Conservation (phyloP, 805 yeast species). For the Pichia insulana region DNA sequence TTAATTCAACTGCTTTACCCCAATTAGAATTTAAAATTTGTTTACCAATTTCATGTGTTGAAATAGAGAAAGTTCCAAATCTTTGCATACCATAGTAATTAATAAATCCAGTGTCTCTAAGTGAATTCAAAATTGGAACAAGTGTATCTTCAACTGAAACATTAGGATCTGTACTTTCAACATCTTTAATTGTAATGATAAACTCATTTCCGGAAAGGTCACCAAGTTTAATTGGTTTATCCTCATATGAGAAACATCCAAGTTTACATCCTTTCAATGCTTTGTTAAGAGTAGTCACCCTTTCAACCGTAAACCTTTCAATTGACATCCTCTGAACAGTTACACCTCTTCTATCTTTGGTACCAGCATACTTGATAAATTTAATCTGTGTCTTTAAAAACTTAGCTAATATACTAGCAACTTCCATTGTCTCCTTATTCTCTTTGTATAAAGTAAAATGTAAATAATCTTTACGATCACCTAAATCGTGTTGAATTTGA, state of each 20-base stretch:
- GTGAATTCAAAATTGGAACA: slow-evolving; percentile 43
- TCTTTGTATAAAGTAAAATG: slow-evolving; percentile 84
- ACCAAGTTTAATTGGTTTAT: slow-evolving; percentile 61
- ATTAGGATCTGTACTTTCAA: slow-evolving; percentile 30
- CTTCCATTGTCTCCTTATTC: slow-evolving; percentile 96
- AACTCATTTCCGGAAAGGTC: slow-evolving; percentile 87
- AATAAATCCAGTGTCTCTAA: slow-evolving; percentile 68
- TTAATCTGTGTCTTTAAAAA: slow-evolving; percentile 69
- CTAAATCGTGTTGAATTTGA: slow-evolving; percentile 57
- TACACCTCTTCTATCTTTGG: slow-evolving; percentile 93
- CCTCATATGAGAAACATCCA: slow-evolving; percentile 69
- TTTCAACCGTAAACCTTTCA: slow-evolving; percentile 57
- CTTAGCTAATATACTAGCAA: slow-evolving; percentile 64
- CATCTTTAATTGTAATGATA: slow-evolving; percentile 74
- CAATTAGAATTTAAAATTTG: slow-evolving; percentile 64
- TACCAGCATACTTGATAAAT: slow-evolving; percentile 77
- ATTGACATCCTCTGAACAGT: slow-evolving; percentile 80
- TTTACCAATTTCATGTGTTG: slow-evolving; percentile 83
- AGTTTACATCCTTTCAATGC: slow-evolving; percentile 69
- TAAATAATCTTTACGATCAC: slow-evolving; percentile 57
- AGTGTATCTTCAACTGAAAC: slow-evolving; percentile 38
- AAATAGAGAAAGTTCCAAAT: slow-evolving; percentile 90
- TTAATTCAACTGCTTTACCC: slow-evolving; percentile 68
- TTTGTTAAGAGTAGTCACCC: slow-evolving; percentile 69
- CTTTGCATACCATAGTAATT: slow-evolving; percentile 98